Evolutionary conservation across 73 alveolate genomes (phyloP).

Genomic region (Loxodes magnus): DNA sequence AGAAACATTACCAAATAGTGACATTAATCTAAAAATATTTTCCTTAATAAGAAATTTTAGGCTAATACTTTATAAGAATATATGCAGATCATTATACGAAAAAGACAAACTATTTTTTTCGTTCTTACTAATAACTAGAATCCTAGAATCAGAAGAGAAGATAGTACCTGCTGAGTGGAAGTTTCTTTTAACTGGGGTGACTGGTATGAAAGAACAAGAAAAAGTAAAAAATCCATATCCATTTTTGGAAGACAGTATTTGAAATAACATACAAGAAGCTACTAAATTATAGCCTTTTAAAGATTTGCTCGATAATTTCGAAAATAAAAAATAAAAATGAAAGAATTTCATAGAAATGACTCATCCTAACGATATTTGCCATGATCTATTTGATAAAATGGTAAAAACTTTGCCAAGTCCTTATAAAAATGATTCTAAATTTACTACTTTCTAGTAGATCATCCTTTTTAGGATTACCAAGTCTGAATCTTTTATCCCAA

Average conservation of each 20-base stretch:
- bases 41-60: not conserved
- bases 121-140: conserved; percentile 79
- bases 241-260: conserved; percentile 16
- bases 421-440: conserved; percentile 33
- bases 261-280: conserved; percentile 23
- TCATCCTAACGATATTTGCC: too few species aligned
- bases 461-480: conserved; percentile 51
- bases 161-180: conserved; percentile 38
- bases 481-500: conserved; percentile 51
- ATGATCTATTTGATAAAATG: too few species aligned
- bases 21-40: conserved; percentile 10
- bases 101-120: conserved; percentile 93
- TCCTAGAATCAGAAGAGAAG: conserved; percentile 29
- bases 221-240: conserved; percentile 16
- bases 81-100: conserved; percentile 91
- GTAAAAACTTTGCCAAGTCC: conserved; percentile 35
- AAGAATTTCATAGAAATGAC: conserved; percentile 59
- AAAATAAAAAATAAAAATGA: conserved; percentile 54
- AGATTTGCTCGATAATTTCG: conserved; percentile 43
- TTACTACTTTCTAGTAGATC: conserved; percentile 57
- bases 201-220: conserved; percentile 28
- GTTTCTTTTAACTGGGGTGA: conserved; percentile 55
- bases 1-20: conserved; percentile 19
- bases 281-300: conserved; percentile 43
- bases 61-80: conserved; percentile 27